These are phyloP conservation scores for Solanum sejunctum DNA, from an alignment of 257 asterid genomes.

Conservation along the genomic window DNA sequence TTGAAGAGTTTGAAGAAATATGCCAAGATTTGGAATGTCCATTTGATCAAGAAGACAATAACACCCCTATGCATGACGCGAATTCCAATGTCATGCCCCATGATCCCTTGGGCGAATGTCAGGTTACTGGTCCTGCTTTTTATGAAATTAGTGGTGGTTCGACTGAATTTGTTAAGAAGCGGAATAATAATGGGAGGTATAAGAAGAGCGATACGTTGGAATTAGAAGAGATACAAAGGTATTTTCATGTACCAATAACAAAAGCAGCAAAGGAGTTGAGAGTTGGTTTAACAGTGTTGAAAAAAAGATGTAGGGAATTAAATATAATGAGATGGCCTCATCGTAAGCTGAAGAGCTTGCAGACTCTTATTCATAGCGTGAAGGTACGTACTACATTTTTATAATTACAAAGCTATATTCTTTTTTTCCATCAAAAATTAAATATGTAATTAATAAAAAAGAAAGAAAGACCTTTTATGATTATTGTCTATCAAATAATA, in stretches of 20 bases:
- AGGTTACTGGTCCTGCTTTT: not conserved
- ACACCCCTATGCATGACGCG: not conserved
- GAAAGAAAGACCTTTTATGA: too few relatives aligned
- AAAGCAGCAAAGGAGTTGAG: slow-evolving; percentile 67
- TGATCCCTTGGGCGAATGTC: not conserved
- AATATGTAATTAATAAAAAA: too few relatives aligned
- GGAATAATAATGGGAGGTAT: slow-evolving; percentile 10
- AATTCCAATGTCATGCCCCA: not conserved
- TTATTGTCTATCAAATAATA: too few relatives aligned
- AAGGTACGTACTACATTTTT: slow-evolving; percentile 24
- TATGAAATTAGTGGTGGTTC: not conserved
- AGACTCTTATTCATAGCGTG: slow-evolving; percentile 58
- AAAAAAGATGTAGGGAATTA: slow-evolving; percentile 73
- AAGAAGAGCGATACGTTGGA: slow-evolving; percentile 26
- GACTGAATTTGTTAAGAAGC: not conserved
- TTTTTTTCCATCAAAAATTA: too few relatives aligned
- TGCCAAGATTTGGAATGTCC: slow-evolving; percentile 21
- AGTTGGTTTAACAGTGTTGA: slow-evolving; percentile 68
- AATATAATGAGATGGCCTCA: slow-evolving; percentile 82
- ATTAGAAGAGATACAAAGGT: slow-evolving; percentile 57
- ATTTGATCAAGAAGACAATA: not conserved
- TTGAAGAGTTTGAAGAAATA: slow-evolving; percentile 34
- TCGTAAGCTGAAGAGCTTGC: slow-evolving; percentile 78
- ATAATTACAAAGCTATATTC: too few relatives aligned
- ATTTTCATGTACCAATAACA: slow-evolving; percentile 61